Percentiles rank a stretch among this genome's conserved stretches.
Evolutionary conservation across 208 protist species (phyloP).

Genomic region (Trypanosoma avium): DNA sequence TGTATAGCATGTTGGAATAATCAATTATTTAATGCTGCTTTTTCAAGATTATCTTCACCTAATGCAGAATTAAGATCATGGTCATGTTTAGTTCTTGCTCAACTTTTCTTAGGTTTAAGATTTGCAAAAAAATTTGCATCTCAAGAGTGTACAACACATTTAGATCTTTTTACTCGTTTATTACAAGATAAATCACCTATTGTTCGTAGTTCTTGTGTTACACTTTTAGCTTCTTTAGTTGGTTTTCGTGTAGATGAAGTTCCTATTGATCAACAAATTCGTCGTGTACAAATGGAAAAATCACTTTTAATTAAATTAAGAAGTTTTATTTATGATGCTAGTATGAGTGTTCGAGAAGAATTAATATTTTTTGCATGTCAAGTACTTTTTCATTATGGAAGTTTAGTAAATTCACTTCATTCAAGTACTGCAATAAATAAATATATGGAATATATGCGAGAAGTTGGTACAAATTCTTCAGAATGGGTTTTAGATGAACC

Average conservation of each 20-base stretch:
- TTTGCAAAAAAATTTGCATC: constrained; percentile 80
- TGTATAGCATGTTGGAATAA: constrained; percentile 83
- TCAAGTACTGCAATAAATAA: constrained; percentile 23
- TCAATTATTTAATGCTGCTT: constrained; percentile 75
- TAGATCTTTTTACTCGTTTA: constrained; percentile 73
- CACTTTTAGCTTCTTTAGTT: constrained; percentile 75
- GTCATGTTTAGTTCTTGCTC: constrained; percentile 76
- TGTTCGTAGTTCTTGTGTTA: constrained; percentile 87
- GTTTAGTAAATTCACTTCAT: constrained; percentile 25
- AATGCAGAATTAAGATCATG: constrained; percentile 83
- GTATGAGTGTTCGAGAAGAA: constrained; percentile 85
- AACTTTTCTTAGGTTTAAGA: constrained; percentile 64
- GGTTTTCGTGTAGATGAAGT: constrained; percentile 63
- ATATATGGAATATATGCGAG: constrained; percentile 52
- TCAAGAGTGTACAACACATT: constrained; percentile 65
- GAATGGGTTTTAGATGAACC: constrained; percentile 68
- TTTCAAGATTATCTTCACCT: constrained; percentile 53
- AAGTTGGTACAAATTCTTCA: constrained; percentile 33
- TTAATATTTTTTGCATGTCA: constrained; percentile 82
- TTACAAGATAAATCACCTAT: constrained; percentile 83
- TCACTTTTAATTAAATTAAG: constrained; percentile 80
- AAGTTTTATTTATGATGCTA: constrained; percentile 77
- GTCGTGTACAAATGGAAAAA: constrained; percentile 86
- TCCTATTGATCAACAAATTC: constrained; percentile 56
- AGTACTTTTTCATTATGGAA: constrained; percentile 68